phyloP scores from a whole-genome alignment of 345 rosid genomes.

The Sisymbrium irio region DNA sequence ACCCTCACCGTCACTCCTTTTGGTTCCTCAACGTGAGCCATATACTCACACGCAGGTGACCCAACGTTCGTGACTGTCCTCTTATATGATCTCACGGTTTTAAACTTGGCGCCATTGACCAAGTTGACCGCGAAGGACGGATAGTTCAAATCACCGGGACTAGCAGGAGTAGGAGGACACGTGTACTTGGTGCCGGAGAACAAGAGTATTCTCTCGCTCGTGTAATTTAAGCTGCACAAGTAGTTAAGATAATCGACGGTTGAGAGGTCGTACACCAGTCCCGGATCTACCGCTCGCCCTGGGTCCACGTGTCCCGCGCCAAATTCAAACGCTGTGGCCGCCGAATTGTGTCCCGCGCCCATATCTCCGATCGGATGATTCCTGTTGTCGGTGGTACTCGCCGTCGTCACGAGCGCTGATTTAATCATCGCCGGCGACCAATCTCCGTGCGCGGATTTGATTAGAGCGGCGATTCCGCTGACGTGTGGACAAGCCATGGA shows the following conservation, averaged over 20 bases:
- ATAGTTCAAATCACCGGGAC: conserved; percentile 53
- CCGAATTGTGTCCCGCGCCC: conserved; percentile 31
- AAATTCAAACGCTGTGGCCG: conserved; percentile 51
- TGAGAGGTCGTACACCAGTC: conserved; percentile 50
- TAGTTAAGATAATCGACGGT: conserved; percentile 47
- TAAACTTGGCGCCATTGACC: conserved; percentile 28
- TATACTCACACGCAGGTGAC: conserved; percentile 43
- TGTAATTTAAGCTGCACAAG: conserved; percentile 61
- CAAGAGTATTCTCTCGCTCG: conserved; percentile 45
- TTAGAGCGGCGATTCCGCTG: conserved; percentile 69
- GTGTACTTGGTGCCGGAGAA: conserved; percentile 41
- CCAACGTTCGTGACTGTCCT: conserved; percentile 76
- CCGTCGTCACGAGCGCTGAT: conserved; percentile 88
- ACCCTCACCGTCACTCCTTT: conserved; percentile 49
- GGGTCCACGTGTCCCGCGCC: conserved; percentile 72
- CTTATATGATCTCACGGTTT: conserved; percentile 23
- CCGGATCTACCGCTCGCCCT: conserved; percentile 49
- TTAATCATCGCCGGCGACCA: conserved; percentile 91
- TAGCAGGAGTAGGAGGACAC: conserved; percentile 41
- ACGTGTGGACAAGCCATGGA: conserved; percentile 92
- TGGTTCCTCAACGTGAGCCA: conserved; percentile 48
- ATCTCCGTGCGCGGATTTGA: conserved; percentile 56
- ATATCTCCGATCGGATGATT: conserved; percentile 31
- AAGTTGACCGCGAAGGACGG: conserved; percentile 65
- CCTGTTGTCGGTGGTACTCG: conserved; percentile 52